phyloP scores from a whole-genome alignment of 768 basidiomycete genomes.

The Calocybe gangraenosa region DNA sequence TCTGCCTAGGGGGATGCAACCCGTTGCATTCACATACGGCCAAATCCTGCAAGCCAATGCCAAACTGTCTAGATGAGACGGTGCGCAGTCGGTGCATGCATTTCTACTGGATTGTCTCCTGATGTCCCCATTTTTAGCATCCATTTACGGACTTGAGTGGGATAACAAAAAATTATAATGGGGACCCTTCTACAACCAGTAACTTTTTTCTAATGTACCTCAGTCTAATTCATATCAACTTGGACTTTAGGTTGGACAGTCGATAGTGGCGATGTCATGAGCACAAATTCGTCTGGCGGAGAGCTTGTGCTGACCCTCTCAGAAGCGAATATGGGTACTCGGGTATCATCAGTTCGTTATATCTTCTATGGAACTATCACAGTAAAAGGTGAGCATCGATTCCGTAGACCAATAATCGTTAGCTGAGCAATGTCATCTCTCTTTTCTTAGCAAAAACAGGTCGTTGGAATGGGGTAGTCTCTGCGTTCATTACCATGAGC shows the following conservation, averaged over 20 bases:
- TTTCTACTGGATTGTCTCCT: neutral
- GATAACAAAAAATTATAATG: constrained; percentile 63
- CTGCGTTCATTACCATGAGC: constrained; percentile 83
- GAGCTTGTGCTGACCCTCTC: constrained; percentile 69
- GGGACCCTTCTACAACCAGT: constrained; percentile 72
- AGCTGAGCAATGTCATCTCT: neutral
- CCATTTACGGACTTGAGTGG: too few relatives aligned
- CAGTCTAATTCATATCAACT: too few relatives aligned
- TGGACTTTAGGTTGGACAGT: constrained; percentile 61
- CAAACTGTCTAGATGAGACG: constrained; percentile 61
- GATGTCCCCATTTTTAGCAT: too few relatives aligned
- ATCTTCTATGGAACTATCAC: constrained; percentile 79
- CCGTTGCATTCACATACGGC: constrained; percentile 63
- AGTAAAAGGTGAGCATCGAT: constrained; percentile 40
- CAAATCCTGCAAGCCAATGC: constrained; percentile 65
- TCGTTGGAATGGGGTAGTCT: constrained; percentile 77
- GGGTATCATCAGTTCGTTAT: constrained; percentile 76
- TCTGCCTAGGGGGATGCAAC: constrained; percentile 85
- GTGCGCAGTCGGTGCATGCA: constrained; percentile 26
- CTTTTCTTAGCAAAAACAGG: constrained; percentile 63
- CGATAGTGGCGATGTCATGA: constrained; percentile 62
- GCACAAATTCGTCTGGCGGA: constrained; percentile 55
- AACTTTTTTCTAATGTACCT: too few relatives aligned
- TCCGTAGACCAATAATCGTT: neutral
- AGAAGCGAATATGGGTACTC: constrained; percentile 68